These are phyloP conservation scores for Colletotrichum musae DNA, from an alignment of 2,329 filamentous ascomycete species.

Conservation along the genomic window DNA sequence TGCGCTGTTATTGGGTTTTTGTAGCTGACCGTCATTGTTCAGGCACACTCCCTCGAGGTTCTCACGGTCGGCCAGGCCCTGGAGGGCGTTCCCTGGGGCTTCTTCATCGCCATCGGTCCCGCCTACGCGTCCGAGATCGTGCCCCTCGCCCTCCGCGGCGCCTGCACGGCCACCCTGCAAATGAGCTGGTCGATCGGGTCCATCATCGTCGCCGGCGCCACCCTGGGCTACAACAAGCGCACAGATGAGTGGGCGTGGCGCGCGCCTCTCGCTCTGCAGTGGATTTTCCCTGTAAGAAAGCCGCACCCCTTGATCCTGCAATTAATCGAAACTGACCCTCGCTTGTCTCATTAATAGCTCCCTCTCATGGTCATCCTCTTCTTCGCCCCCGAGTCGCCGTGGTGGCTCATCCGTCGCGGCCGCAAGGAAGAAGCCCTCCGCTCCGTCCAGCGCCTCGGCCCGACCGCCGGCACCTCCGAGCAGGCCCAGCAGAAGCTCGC, in stretches of 20 bases:
- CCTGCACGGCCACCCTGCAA: conserved; percentile 72
- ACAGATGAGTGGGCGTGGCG: conserved; percentile 53
- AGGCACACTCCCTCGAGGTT: conserved; percentile 55
- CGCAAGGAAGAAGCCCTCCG: conserved; percentile 58
- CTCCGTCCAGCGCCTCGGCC: conserved; percentile 62
- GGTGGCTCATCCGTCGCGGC: conserved; percentile 68
- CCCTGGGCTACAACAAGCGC: conserved; percentile 64
- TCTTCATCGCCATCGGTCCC: conserved; percentile 75
- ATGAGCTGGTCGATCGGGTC: conserved; percentile 76
- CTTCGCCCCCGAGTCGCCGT: conserved; percentile 65
- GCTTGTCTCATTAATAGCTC: conserved; percentile 48
- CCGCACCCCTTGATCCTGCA: too few relatives aligned
- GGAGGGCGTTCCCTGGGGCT: conserved; percentile 73
- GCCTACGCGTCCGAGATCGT: conserved; percentile 74
- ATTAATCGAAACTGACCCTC: background rate
- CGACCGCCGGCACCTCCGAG: conserved; percentile 42
- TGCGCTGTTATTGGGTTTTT: too few relatives aligned
- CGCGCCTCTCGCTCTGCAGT: conserved; percentile 69
- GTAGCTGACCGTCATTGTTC: conserved; percentile 43
- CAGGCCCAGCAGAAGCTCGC: conserved; percentile 62
- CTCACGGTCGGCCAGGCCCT: conserved; percentile 68
- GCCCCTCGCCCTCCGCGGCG: conserved; percentile 68
- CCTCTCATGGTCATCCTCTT: conserved; percentile 67
- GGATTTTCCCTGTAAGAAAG: conserved; percentile 64
- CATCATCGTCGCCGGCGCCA: conserved; percentile 71